Evolutionary conservation across 345 rosid genomes (phyloP).

Genomic region (Rhodomyrtus tomentosa): DNA sequence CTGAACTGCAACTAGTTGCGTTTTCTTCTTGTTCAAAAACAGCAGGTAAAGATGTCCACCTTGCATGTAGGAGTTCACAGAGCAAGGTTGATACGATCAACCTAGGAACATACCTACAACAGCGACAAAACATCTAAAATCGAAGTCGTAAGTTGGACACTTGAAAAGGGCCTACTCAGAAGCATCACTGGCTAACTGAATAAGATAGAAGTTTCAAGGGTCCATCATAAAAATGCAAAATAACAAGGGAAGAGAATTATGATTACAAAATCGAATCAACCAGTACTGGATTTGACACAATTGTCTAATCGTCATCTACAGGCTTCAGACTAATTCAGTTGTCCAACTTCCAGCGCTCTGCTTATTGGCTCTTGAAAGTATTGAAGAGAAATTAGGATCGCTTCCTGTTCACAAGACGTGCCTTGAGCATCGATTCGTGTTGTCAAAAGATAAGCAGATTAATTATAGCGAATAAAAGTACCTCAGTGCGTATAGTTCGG

Average conservation of each 20-base stretch:
- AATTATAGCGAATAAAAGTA: not conserved
- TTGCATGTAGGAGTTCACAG: not conserved
- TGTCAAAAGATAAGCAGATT: not conserved
- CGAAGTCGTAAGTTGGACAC: not conserved
- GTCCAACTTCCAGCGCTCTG: constrained; percentile 31
- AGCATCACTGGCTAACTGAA: not conserved
- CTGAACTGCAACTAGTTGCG: not conserved
- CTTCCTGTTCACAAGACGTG: constrained; percentile 35
- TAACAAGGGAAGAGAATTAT: not conserved
- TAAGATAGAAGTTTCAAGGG: not conserved
- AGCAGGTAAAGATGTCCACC: not conserved
- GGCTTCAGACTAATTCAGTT: not conserved
- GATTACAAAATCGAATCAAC: not conserved
- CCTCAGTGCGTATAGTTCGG: constrained; percentile 90
- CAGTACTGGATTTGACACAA: not conserved
- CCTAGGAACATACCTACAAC: not conserved
- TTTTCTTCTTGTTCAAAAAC: not conserved
- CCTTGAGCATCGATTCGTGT: not conserved
- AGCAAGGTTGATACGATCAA: not conserved
- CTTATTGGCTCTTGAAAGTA: constrained; percentile 74
- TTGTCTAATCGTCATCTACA: not conserved
- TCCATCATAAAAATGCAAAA: not conserved
- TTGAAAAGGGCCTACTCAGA: not conserved
- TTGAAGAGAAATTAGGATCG: constrained; percentile 77
- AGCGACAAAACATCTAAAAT: not conserved